Evolutionary conservation across 2,329 filamentous ascomycete genomes (phyloP).

Genomic region (Verticillium isaacii): DNA sequence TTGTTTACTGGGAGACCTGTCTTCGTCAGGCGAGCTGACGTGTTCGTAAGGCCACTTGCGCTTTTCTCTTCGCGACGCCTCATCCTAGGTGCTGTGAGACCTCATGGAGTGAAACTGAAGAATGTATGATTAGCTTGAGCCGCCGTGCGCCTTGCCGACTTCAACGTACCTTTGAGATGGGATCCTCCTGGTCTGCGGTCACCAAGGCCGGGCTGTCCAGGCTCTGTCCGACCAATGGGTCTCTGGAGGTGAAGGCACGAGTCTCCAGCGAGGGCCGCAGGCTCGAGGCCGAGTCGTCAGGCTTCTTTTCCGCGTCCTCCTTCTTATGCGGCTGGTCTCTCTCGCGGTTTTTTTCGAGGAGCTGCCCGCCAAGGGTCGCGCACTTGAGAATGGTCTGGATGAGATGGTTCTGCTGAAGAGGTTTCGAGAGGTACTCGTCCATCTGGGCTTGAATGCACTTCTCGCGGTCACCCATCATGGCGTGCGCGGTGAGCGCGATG

Average conservation of each 20-base stretch:
- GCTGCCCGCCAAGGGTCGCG: slow-evolving; percentile 79
- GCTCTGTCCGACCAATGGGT: slow-evolving; percentile 47
- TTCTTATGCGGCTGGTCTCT: slow-evolving; percentile 49
- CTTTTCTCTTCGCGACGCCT: slow-evolving; percentile 14
- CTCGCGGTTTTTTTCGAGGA: slow-evolving; percentile 72
- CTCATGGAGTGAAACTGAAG: slow-evolving; percentile 14
- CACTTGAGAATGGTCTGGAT: slow-evolving; percentile 98
- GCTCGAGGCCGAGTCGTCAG: slow-evolving; percentile 15
- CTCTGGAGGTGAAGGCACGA: slow-evolving; percentile 66
- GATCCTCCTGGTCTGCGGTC: slow-evolving; percentile 56
- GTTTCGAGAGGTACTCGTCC: slow-evolving; percentile 98
- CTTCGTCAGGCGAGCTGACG: not conserved
- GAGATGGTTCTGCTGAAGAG: slow-evolving; percentile 91
- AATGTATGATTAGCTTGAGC: not conserved
- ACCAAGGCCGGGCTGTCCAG: slow-evolving; percentile 60
- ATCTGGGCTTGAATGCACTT: slow-evolving; percentile 98
- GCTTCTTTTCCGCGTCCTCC: slow-evolving; percentile 23
- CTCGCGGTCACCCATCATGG: slow-evolving; percentile 96
- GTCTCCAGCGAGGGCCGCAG: slow-evolving; percentile 41
- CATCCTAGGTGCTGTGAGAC: slow-evolving; percentile 15
- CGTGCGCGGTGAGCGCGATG: slow-evolving; percentile 93
- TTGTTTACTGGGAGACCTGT: slow-evolving; percentile 1
- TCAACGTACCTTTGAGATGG: slow-evolving; percentile 43
- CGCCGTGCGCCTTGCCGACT: not conserved
- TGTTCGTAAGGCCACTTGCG: slow-evolving; percentile 13